A percentile compares a stretch with the other conserved stretches of the same genome.
These are phyloP conservation scores for Puccinia coronata DNA, from an alignment of 1,284 basidiomycete genomes.

Conservation along the genomic window DNA sequence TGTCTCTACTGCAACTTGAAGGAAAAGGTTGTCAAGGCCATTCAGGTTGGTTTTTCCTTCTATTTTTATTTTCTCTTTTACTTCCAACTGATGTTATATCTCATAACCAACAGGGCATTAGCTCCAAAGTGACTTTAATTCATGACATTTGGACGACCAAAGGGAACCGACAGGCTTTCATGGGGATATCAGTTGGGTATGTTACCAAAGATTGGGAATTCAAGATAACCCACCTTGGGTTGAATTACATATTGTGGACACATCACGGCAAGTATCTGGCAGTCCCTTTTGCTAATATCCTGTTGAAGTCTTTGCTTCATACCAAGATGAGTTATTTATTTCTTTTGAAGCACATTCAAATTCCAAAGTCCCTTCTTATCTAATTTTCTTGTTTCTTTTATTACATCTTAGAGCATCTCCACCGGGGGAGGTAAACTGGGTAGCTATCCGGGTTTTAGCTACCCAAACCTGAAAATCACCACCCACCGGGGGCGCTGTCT, in stretches of 20 bases:
- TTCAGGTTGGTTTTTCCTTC: background rate
- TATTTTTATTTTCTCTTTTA: background rate
- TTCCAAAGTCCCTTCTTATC: no score
- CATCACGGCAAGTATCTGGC: slow-evolving; percentile 20
- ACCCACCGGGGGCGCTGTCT: no score
- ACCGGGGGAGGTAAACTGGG: no score
- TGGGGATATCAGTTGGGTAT: slow-evolving; percentile 26
- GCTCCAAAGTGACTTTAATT: background rate
- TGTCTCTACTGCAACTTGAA: background rate
- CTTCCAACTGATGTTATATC: background rate
- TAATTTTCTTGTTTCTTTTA: no score
- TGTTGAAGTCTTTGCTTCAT: background rate
- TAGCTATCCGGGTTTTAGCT: no score
- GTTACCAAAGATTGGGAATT: slow-evolving; percentile 8
- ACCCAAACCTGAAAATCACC: no score
- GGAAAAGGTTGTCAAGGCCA: background rate
- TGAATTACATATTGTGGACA: background rate
- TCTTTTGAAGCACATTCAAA: background rate
- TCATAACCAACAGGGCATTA: background rate
- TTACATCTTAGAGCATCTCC: background rate
- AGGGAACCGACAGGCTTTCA: slow-evolving; percentile 20
- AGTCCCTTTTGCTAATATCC: slow-evolving; percentile 14
- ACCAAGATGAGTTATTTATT: slow-evolving; percentile 9
- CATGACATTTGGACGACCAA: slow-evolving; percentile 27
- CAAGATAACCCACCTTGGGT: background rate